Base-by-base conservation (phyloP, 331 rosid genomes). In the Quercus lobata region DNA sequence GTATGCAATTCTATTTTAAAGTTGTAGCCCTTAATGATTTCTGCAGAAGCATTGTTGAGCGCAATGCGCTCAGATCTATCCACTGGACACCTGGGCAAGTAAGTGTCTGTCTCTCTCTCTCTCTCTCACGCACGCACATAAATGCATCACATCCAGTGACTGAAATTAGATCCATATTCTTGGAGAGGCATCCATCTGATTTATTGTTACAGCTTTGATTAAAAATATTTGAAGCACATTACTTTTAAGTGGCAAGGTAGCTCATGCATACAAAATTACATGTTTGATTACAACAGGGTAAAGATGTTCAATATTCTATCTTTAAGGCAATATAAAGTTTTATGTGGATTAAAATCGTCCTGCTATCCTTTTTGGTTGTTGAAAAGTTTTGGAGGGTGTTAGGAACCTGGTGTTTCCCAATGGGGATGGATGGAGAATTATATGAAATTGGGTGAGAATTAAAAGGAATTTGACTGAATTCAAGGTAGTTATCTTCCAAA, bases 1-100 rank as follows among this genome's bases (percentile, higher is more conserved):
- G 8, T 83, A 57, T 29, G 17, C 75, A 19, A 32, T 78, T 79
- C 65, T 41, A 10, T 79, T 61, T 66, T 77, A 53, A 30, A 69
- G 68, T 61, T 84, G 80, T 83, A 75, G 58, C 72, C 92, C 97
- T 89, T 95, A 78, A 92, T 76, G 55, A 81, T 71, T 78, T 73
- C 52, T 76, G 68, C 81, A 92, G 97, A 91, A 84, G 86, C 86
- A 76, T 89, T 76, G 82, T 92, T 19, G 97, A 92, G 85, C 92
- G 91, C 41, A 81, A 83, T 17, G 92, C 84, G 80, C 89, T 93
- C 72, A 84, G 78, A 87, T 87, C 96, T 56, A 91, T 91, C 85
- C 89, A 78, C 34, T 92, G 97, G 97, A 80, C 96, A 0, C 81
- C 96, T 35, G 90, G 80, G 81, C 89, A 91, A 0, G 98, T 93